phyloP scores from a whole-genome alignment of 768 basidiomycete genomes.

The Coprinellus aureogranulatus region DNA sequence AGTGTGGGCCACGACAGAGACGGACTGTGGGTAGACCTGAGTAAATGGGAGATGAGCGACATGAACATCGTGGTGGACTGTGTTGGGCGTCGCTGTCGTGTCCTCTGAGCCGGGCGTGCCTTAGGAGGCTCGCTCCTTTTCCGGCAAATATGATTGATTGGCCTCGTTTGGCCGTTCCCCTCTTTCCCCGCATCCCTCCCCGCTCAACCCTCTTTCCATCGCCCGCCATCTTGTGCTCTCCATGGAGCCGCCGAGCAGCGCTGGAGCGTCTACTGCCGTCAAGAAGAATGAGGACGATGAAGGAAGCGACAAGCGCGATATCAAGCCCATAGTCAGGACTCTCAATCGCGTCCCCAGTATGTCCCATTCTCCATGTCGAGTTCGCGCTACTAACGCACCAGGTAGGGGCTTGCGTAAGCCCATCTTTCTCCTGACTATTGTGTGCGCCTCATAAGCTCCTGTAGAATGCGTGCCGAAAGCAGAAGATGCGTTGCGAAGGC shows the following conservation, averaged over 20 bases:
- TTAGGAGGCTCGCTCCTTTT: background rate
- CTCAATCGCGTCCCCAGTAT: constrained; percentile 85
- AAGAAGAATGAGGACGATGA: constrained; percentile 67
- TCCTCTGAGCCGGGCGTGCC: background rate
- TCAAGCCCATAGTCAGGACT: constrained; percentile 73
- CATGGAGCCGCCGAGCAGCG: constrained; percentile 28
- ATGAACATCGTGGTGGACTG: constrained; percentile 35
- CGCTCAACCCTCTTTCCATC: background rate
- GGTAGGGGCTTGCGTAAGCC: constrained; percentile 77
- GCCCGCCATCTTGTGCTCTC: constrained; percentile 14
- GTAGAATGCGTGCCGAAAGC: constrained; percentile 94
- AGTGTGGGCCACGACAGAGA: background rate
- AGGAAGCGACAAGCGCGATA: constrained; percentile 58
- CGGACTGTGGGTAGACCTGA: constrained; percentile 37
- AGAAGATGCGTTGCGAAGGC: constrained; percentile 97
- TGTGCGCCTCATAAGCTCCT: constrained; percentile 5
- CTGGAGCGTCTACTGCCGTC: constrained; percentile 29
- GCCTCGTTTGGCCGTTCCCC: constrained; percentile 18
- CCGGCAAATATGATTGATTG: constrained; percentile 11
- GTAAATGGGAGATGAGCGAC: constrained; percentile 46
- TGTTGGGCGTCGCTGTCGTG: background rate
- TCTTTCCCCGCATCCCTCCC: constrained; percentile 31
- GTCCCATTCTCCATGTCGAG: constrained; percentile 29
- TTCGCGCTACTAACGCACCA: constrained; percentile 14
- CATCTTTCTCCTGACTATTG: background rate